These are phyloP conservation scores for Lactifluus echinatus DNA, from an alignment of 768 basidiomycete genomes.

Conservation along the genomic window DNA sequence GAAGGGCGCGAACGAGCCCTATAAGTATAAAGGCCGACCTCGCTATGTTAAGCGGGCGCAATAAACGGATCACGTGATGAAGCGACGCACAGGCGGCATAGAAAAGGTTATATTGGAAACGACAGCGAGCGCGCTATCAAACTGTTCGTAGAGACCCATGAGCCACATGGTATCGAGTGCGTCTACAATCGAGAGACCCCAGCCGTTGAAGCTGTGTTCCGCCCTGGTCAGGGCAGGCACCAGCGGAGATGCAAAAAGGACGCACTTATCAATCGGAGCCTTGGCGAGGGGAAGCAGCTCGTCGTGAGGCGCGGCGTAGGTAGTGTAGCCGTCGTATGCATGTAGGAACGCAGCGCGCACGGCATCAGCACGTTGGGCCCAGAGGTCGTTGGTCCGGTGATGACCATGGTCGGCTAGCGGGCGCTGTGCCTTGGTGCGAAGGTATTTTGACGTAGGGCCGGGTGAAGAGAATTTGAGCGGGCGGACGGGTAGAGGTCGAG, in stretches of 20 bases:
- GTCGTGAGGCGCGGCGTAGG: conserved; percentile 50
- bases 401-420: not conserved
- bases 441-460: not conserved
- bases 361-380: conserved; percentile 44
- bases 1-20: conserved; percentile 44
- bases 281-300: conserved; percentile 52
- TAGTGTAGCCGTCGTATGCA: conserved; percentile 57
- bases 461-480: not conserved
- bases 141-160: conserved; percentile 70
- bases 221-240: not conserved
- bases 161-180: conserved; percentile 81
- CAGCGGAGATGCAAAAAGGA: not conserved
- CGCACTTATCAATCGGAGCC: conserved; percentile 42
- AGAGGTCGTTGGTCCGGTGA: conserved; percentile 22
- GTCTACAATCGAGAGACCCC: conserved; percentile 73
- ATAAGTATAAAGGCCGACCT: not conserved
- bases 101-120: conserved; percentile 44
- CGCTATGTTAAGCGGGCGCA: not conserved
- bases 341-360: conserved; percentile 59
- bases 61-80: not conserved
- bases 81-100: conserved; percentile 31
- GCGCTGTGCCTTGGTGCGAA: not conserved
- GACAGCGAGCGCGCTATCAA: conserved; percentile 48
- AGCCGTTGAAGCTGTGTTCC: conserved; percentile 59
- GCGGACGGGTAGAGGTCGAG: not conserved